These are phyloP conservation scores for Colletotrichum destructivum DNA, from an alignment of 2,329 filamentous ascomycete species.

Conservation along the genomic window DNA sequence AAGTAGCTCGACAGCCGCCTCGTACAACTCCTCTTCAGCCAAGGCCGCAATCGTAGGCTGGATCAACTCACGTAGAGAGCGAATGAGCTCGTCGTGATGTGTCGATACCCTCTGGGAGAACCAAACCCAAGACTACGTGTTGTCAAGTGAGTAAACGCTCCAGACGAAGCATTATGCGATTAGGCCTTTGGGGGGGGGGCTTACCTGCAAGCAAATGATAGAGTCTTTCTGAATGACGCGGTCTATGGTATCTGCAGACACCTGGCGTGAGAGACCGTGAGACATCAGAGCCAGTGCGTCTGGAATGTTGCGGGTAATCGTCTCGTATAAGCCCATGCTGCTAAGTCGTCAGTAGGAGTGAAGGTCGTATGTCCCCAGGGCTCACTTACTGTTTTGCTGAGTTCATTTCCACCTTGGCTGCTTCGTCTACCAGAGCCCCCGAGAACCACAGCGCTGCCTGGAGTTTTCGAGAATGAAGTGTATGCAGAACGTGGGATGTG, in stretches of 20 bases:
- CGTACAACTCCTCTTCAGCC: slow-evolving; percentile 70
- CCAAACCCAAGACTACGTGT: slow-evolving; percentile 76
- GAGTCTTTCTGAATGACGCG: slow-evolving; percentile 65
- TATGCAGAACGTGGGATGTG: slow-evolving; percentile 62
- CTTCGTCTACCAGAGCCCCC: slow-evolving; percentile 75
- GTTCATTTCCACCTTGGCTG: slow-evolving; percentile 76
- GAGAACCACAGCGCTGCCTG: slow-evolving; percentile 77
- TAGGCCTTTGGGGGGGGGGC: slow-evolving; percentile 21
- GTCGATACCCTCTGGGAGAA: slow-evolving; percentile 78
- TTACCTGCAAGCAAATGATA: slow-evolving; percentile 74
- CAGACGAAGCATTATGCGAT: background rate
- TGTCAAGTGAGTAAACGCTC: slow-evolving; percentile 28
- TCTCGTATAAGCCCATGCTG: slow-evolving; percentile 57
- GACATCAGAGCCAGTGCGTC: slow-evolving; percentile 60
- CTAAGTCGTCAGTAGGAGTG: slow-evolving; percentile 13
- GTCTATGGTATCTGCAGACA: slow-evolving; percentile 46
- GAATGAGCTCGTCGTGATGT: slow-evolving; percentile 69
- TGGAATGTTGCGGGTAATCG: slow-evolving; percentile 57
- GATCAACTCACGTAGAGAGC: slow-evolving; percentile 72
- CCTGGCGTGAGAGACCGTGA: slow-evolving; percentile 50
- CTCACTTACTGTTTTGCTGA: slow-evolving; percentile 68
- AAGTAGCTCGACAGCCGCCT: slow-evolving; percentile 74
- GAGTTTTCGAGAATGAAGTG: slow-evolving; percentile 63
- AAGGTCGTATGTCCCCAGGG: slow-evolving; percentile 10
- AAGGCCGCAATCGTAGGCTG: slow-evolving; percentile 74